Conservation (phyloP, 768 basidiomycete species). For the Hypholoma sublateritium region DNA sequence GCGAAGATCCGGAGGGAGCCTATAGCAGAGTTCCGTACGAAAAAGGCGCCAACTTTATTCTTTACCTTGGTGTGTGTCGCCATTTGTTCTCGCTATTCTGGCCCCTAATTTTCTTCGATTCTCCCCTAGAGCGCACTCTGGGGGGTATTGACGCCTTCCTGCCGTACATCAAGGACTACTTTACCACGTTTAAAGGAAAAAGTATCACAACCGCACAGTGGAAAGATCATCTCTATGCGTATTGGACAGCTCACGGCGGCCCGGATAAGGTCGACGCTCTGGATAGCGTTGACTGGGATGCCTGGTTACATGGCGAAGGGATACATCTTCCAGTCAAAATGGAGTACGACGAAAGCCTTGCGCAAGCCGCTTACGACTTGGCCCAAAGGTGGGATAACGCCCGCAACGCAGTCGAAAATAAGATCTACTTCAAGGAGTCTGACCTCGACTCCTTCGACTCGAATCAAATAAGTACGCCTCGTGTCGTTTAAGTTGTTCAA, state of each 20-base stretch:
- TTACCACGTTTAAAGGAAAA: conserved; percentile 75
- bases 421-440: conserved; percentile 51
- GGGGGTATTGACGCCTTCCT: conserved; percentile 85
- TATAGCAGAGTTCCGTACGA: conserved; percentile 80
- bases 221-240: conserved; percentile 76
- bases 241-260: conserved; percentile 59
- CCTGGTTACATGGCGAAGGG: conserved; percentile 85
- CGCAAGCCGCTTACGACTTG: conserved; percentile 65
- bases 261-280: conserved; percentile 63
- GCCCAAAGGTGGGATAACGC: conserved; percentile 75
- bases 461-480: conserved; percentile 68
- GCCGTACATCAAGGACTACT: conserved; percentile 83
- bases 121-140: conserved; percentile 55
- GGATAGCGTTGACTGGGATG: conserved; percentile 77
- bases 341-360: conserved; percentile 74
- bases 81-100: background rate
- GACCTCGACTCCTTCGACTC: conserved; percentile 70
- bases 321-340: conserved; percentile 68
- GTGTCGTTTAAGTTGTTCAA: background rate
- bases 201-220: conserved; percentile 85
- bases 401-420: conserved; percentile 43
- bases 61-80: conserved; percentile 67
- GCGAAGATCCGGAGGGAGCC: conserved; percentile 78
- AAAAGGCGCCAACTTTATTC: conserved; percentile 86
- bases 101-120: background rate